Evolutionary conservation across 306 rosid genomes (phyloP), one percentile per base, ranked within the genome.

Genomic region (Vigna hirtella): DNA sequence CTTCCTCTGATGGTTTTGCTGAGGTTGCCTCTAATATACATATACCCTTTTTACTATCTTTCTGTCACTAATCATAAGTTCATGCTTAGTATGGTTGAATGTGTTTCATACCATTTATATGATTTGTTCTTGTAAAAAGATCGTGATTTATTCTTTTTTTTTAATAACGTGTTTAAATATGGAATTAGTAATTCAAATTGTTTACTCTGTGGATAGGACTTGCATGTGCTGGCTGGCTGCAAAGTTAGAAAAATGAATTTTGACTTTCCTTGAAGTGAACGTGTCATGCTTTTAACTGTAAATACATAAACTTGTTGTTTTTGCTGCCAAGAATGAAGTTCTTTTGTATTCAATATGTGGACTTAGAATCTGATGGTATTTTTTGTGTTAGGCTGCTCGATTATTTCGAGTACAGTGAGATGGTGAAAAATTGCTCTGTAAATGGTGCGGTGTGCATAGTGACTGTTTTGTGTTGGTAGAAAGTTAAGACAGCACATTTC

Each of bases 1-100:
- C 91, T 73, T 88, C 96, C 30, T 87, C 97, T 10, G 95, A 89
- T 66, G 91, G 85, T 68, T 80, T 85, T 57, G 79, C 96, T 69
- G 96, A 90, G 99, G 98, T 95, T 64, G 49, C 81, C 73, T 84
- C 81, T 75, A 65, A 36, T 63, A n/a, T 66, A 8, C n/a, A 16
- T 52, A 34, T 5, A 43, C 71, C 69, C 76, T 63, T 43, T 68
- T 49, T 15, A 67, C 1, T 36, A 15, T 43, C 40, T 11, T 49
- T 24, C 14, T 32, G 30, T 58, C 66, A 22, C 12, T 26, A 36
- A 10, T 30, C 6, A 52, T 28, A 28, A 20, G 32, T 40, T 49
- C 48, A 32, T 59, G 38, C 28, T 4, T 76, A 6, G 30, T 48
- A 5, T 24, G 12, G 42, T 55, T 66, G 48, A 38, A 24, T 40